Evolutionary conservation across 106 monocot genomes (phyloP).

Genomic region (Dendrobium huoshanense): DNA sequence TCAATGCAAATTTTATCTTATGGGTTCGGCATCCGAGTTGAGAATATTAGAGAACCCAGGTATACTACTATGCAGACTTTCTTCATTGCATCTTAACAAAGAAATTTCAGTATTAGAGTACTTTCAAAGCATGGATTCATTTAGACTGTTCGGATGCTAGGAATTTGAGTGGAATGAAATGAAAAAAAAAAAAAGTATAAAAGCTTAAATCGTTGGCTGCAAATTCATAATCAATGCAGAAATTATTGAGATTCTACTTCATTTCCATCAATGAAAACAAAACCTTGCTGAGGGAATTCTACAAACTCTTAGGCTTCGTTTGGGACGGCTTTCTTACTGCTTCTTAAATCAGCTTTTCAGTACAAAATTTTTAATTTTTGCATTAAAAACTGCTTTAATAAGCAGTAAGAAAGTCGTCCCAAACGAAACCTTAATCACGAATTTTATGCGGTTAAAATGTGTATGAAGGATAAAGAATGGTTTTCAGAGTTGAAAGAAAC

Average conservation of each 20-base stretch:
- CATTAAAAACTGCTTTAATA: too few species aligned
- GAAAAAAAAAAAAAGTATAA: neutral
- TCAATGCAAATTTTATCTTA: too few species aligned
- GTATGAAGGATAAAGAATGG: too few species aligned
- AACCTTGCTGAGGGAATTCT: too few species aligned
- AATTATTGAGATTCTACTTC: neutral
- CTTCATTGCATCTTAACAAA: neutral
- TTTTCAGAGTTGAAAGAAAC: too few species aligned
- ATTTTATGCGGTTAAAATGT: too few species aligned
- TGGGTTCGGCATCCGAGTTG: constrained; percentile 84
- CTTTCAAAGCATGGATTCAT: neutral
- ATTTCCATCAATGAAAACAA: neutral
- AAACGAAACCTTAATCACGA: too few species aligned
- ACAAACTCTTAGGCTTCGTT: too few species aligned
- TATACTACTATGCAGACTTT: neutral
- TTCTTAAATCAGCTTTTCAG: too few species aligned
- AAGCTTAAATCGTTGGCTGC: neutral
- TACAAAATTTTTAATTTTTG: too few species aligned
- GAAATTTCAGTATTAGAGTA: neutral
- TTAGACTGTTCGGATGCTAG: neutral
- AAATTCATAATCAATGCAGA: neutral
- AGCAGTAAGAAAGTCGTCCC: too few species aligned
- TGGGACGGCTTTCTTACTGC: too few species aligned
- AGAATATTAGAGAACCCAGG: constrained; percentile 90
- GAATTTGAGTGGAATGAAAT: neutral